These are phyloP conservation scores for Miamiensis avidus DNA, from an alignment of 169 alveolate genomes.

Conservation along the genomic window DNA sequence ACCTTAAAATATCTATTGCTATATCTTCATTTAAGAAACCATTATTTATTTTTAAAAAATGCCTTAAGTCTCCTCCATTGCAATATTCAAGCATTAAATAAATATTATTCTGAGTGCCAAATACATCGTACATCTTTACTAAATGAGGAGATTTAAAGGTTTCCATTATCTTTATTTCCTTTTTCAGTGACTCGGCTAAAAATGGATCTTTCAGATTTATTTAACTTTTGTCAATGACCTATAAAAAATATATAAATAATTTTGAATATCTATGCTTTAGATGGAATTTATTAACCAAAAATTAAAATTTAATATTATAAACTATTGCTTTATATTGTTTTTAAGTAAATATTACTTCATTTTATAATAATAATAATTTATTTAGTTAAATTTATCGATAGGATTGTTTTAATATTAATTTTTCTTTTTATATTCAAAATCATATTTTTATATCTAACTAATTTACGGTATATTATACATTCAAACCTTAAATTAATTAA, in stretches of 20 bases:
- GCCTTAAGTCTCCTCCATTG: slow-evolving; percentile 34
- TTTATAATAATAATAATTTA: too few species aligned
- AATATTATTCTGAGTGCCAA: slow-evolving; percentile 33
- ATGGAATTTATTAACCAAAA: too few species aligned
- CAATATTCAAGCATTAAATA: slow-evolving; percentile 42
- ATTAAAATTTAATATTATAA: too few species aligned
- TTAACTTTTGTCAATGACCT: not conserved
- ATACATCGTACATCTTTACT: slow-evolving; percentile 35
- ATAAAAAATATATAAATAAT: too few species aligned
- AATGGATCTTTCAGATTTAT: not conserved
- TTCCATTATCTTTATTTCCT: slow-evolving; percentile 31
- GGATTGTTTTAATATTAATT: not conserved
- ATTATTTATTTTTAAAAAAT: slow-evolving; percentile 19
- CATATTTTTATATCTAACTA: slow-evolving; percentile 1
- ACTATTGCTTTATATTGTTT: not conserved
- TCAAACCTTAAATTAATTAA: slow-evolving; percentile 25
- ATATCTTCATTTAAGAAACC: not conserved
- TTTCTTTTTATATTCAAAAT: too few species aligned
- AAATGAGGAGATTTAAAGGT: slow-evolving; percentile 17
- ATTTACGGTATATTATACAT: slow-evolving; percentile 16
- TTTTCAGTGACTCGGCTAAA: slow-evolving; percentile 19
- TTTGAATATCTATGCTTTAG: too few species aligned
- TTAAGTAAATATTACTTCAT: slow-evolving; percentile 5
- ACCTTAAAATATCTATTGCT: slow-evolving; percentile 25
- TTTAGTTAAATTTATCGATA: too few species aligned